These are phyloP conservation scores for Haemoproteus tartakovskyi DNA, from an alignment of 169 alveolate genomes.

Conservation along the genomic window DNA sequence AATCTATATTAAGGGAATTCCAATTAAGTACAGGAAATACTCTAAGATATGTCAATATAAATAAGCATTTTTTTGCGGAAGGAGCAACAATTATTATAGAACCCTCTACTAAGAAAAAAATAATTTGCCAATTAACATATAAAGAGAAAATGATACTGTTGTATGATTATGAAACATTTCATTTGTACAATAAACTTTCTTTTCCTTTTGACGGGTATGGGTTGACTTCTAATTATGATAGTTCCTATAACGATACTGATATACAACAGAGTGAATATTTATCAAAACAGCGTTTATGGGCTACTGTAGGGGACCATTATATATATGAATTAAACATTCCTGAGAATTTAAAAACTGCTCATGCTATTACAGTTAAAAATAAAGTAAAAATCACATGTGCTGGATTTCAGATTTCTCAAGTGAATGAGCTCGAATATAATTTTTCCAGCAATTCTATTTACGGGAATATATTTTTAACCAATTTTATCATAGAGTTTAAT, in stretches of 20 bases:
- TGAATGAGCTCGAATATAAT: constrained; percentile 71
- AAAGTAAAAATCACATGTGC: constrained; percentile 55
- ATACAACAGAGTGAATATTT: constrained; percentile 28
- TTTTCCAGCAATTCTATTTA: constrained; percentile 39
- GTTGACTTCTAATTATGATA: constrained; percentile 67
- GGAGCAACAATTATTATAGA: constrained; percentile 70
- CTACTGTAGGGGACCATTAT: constrained; percentile 67
- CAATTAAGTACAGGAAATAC: constrained; percentile 51
- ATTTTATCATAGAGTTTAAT: constrained; percentile 63
- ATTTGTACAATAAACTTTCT: constrained; percentile 13
- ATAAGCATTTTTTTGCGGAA: constrained; percentile 65
- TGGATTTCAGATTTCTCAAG: constrained; percentile 26
- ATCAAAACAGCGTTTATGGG: constrained; percentile 64
- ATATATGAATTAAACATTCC: constrained; percentile 67
- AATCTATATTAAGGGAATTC: constrained; percentile 65
- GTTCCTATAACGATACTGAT: not conserved
- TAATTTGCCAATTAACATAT: constrained; percentile 64
- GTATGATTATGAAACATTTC: constrained; percentile 64
- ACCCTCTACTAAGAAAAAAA: constrained; percentile 65
- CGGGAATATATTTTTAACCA: constrained; percentile 67
- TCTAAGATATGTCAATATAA: constrained; percentile 11
- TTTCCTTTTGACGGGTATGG: constrained; percentile 68
- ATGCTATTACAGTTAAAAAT: constrained; percentile 6
- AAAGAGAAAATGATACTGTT: constrained; percentile 58
- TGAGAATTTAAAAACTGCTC: constrained; percentile 4